These are phyloP conservation scores for Solanum pinnatisectum DNA, from an alignment of 257 asterid species.

Conservation along the genomic window DNA sequence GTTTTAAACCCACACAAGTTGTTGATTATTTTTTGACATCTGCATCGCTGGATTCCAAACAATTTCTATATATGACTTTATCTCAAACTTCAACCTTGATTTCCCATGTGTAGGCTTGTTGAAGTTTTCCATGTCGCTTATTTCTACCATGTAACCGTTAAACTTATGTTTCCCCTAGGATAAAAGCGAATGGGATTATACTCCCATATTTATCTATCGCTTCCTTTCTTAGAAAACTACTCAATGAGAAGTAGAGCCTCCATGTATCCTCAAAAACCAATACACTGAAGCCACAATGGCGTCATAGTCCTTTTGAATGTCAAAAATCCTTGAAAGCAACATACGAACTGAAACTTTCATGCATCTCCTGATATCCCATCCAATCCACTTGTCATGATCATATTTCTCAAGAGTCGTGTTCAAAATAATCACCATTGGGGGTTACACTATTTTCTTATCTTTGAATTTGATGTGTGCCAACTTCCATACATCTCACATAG, in stretches of 20 bases:
- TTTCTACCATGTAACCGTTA: slow-evolving; percentile 43
- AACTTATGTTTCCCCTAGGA: slow-evolving; percentile 42
- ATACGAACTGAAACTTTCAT: neutral
- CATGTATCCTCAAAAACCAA: slow-evolving; percentile 37
- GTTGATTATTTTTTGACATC: no score
- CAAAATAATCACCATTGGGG: no score
- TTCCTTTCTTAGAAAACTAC: slow-evolving; percentile 25
- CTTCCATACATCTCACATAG: no score
- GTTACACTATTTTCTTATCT: no score
- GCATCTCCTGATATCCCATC: no score
- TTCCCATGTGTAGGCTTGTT: slow-evolving; percentile 9
- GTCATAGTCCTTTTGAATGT: slow-evolving; percentile 60
- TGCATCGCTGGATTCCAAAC: neutral
- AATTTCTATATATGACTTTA: no score
- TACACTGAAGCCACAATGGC: slow-evolving; percentile 55
- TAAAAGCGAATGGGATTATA: slow-evolving; percentile 9
- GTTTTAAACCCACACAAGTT: neutral
- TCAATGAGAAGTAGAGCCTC: slow-evolving; percentile 53
- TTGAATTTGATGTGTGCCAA: no score
- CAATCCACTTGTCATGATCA: no score
- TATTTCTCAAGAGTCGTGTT: no score
- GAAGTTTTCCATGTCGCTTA: slow-evolving; percentile 32
- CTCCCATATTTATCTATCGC: slow-evolving; percentile 43
- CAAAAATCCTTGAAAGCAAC: slow-evolving; percentile 23
- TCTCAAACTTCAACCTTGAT: no score